Evolutionary conservation across 352 stramenopile species (phyloP), one percentile per base, ranked within the genome.

Genomic region (Nothophytophthora sp.): DNA sequence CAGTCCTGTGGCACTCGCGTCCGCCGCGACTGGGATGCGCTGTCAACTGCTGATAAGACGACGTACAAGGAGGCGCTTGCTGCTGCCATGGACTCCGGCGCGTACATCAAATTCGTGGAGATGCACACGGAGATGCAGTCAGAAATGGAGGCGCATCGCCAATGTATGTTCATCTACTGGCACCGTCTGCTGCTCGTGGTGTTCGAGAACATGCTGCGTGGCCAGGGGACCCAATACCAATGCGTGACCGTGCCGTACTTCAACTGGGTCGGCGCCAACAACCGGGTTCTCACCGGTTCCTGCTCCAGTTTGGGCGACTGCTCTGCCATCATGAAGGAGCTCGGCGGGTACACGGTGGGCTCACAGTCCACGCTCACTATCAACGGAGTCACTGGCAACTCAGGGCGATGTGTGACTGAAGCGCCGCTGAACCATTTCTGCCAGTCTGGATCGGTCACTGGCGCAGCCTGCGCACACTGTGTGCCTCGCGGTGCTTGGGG

Each of bases 141-240:
- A 5, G 63, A 81, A 32, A 62, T 51, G 34, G 54, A 83, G 24
- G 76, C 73, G 7, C 71, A 88, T 36, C 50, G 64, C 16, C 66
- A 79, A 61, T 90, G 80, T 43, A 89, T 91, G 73, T 92, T 92
- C 62, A 69, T 89, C 40, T 90, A 87, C 62, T 95, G 84, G 84
- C 81, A 92, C 47, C 77, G 81, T 8, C 45, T 77, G 8, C 68
- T 92, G 15, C 65, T 95, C 2, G 28, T 76, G 0, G 76, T 53
- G 2, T 95, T 86, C 50, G 84, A 95, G 53, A 95, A 92, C 63
- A 92, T 95, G 80, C 61, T 95, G 4, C 85, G 82, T 33, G 67
- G 46, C 1, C 72, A 88, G 44, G 75, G 68, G 5, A 11, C 51
- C 0, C 29, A 68, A 33, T 93, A 70, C 25, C 71, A 64, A 11